Evolutionary conservation across 2,329 filamentous ascomycete genomes (phyloP).

Genomic region (Neonectria magnoliae): DNA sequence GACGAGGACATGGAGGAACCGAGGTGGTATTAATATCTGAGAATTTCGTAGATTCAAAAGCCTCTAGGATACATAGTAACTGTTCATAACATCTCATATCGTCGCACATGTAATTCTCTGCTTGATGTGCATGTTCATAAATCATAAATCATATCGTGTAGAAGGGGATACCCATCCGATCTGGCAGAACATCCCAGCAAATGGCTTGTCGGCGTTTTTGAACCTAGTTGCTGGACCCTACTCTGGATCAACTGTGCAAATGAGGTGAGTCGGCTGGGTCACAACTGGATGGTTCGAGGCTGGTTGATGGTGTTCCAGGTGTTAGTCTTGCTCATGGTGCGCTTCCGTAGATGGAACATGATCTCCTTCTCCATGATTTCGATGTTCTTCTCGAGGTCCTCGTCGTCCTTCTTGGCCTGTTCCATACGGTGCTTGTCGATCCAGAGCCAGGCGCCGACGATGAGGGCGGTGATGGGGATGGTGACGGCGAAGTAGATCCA

Average conservation of each 20-base stretch:
- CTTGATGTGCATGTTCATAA: slow-evolving; percentile 13
- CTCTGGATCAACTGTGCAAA: neutral
- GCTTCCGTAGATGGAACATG: slow-evolving; percentile 64
- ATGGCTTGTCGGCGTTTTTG: neutral
- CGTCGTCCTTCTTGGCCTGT: slow-evolving; percentile 60
- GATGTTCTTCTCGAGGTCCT: slow-evolving; percentile 64
- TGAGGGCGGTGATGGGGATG: slow-evolving; percentile 64
- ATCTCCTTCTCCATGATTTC: slow-evolving; percentile 67
- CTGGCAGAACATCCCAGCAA: neutral
- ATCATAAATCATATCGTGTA: slow-evolving; percentile 19
- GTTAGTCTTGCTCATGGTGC: slow-evolving; percentile 65
- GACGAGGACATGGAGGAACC: slow-evolving; percentile 1
- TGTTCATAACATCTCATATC: slow-evolving; percentile 20
- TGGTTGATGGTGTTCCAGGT: slow-evolving; percentile 60
- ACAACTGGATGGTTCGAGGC: slow-evolving; percentile 37
- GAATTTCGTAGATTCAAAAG: slow-evolving; percentile 6
- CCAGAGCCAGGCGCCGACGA: slow-evolving; percentile 65
- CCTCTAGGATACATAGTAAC: slow-evolving; percentile 8
- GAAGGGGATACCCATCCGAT: slow-evolving; percentile 4
- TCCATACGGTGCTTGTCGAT: slow-evolving; percentile 63
- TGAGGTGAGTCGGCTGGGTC: neutral
- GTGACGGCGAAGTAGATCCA: slow-evolving; percentile 74
- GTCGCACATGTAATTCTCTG: neutral
- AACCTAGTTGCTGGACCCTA: neutral
- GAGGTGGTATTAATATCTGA: slow-evolving; percentile 4